phyloP scores from a whole-genome alignment of 176 grass and related monocot species.

The Chloris gayana region DNA sequence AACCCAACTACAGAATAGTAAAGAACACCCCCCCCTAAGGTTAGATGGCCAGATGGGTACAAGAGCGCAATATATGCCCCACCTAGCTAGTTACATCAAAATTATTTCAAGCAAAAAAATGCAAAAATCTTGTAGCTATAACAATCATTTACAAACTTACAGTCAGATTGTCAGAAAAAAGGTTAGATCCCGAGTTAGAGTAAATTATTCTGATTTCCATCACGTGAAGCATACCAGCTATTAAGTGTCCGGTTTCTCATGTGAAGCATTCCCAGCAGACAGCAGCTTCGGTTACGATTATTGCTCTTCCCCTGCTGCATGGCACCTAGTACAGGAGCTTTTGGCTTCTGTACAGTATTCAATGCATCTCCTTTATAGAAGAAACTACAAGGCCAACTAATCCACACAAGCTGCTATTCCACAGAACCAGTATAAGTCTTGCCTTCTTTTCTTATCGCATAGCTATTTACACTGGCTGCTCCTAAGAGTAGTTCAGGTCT shows the following conservation, averaged over 20 bases:
- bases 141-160: slow-evolving; percentile 22
- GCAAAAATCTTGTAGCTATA: background rate
- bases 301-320: slow-evolving; percentile 4
- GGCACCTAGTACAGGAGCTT: slow-evolving; percentile 6
- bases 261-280: background rate
- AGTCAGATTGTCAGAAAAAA: background rate
- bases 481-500: slow-evolving; percentile 6
- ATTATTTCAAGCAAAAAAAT: slow-evolving; percentile 17
- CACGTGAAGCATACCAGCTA: background rate
- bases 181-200: slow-evolving; percentile 11
- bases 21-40: background rate
- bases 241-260: too few species aligned
- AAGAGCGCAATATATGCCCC: slow-evolving; percentile 15
- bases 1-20: slow-evolving; percentile 11
- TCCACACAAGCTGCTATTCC: background rate
- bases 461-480: slow-evolving; percentile 41
- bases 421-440: background rate
- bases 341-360: background rate
- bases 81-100: slow-evolving; percentile 2
- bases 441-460: slow-evolving; percentile 16
- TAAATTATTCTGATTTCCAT: slow-evolving; percentile 12
- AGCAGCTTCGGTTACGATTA: background rate
- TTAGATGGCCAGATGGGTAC: background rate
- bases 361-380: slow-evolving; percentile 1
- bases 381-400: background rate